Conservation (phyloP, 2,329 filamentous ascomycete species). For the Microcyclosporella mali region DNA sequence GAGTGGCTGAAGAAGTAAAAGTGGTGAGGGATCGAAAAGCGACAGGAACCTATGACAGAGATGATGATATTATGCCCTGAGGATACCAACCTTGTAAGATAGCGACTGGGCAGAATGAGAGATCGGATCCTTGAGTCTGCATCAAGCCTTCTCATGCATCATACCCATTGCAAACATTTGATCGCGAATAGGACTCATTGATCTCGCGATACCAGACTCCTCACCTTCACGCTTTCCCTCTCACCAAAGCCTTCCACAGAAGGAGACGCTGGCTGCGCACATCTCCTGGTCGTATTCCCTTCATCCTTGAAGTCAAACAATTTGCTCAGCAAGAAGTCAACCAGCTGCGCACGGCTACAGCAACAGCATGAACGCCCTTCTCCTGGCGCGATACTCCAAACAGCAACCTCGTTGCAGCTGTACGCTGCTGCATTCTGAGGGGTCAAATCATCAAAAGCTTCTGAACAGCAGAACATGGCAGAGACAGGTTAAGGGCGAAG, state of each 20-base stretch:
- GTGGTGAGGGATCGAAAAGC: neutral
- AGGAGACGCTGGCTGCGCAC: conserved; percentile 3
- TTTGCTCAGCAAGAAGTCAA: conserved; percentile 16
- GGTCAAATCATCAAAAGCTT: neutral
- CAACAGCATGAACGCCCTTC: conserved; percentile 11
- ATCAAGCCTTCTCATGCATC: too few species aligned
- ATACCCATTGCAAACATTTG: too few species aligned
- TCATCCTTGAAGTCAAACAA: conserved; percentile 13
- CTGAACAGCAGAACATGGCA: neutral
- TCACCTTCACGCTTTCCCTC: conserved; percentile 1
- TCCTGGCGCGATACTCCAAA: neutral
- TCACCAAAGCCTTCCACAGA: neutral
- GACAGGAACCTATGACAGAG: neutral
- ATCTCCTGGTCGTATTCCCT: conserved; percentile 8
- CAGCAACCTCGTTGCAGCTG: neutral
- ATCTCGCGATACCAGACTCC: conserved; percentile 1
- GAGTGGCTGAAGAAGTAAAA: too few species aligned
- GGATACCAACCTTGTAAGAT: too few species aligned
- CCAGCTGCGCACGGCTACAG: conserved; percentile 10
- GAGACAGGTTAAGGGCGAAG: conserved; percentile 3
- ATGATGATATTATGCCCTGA: neutral
- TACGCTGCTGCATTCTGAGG: neutral
- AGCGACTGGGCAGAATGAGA: too few species aligned
- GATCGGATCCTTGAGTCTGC: too few species aligned
- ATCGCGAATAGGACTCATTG: too few species aligned